phyloP scores from a whole-genome alignment of 305 asterid species.

The Petunia hybrid region DNA sequence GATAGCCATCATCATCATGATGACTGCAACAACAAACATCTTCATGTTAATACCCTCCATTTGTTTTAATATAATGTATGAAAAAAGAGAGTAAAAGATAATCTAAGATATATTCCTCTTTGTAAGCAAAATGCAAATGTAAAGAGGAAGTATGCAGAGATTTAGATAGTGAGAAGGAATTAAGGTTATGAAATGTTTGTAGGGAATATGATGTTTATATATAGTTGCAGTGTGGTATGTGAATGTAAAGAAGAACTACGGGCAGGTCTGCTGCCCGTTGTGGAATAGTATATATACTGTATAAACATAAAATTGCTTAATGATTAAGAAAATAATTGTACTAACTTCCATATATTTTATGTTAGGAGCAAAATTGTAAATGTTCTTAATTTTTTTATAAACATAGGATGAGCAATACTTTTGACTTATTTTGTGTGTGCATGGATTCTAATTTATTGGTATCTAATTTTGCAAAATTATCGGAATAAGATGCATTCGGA shows the following conservation, averaged over 20 bases:
- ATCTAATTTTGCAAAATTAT: no score
- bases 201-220: not conserved
- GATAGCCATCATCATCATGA: conserved; percentile 42
- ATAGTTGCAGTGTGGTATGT: conserved; percentile 11
- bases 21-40: conserved; percentile 42
- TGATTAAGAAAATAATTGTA: no score
- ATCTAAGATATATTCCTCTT: not conserved
- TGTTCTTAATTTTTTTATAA: no score
- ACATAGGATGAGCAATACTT: no score
- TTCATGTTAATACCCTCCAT: conserved; percentile 58
- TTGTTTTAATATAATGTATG: not conserved
- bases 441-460: no score
- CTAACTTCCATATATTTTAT: no score
- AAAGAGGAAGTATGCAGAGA: not conserved
- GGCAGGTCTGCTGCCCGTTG: conserved; percentile 3
- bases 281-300: not conserved
- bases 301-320: no score
- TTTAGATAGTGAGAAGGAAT: not conserved
- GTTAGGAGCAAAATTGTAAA: no score
- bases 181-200: not conserved
- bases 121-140: not conserved
- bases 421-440: no score
- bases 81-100: not conserved
- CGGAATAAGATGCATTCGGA: no score
- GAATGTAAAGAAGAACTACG: not conserved